Evolutionary conservation across 1,284 basidiomycete species (phyloP).

Genomic region (Ganoderma resinaceum): DNA sequence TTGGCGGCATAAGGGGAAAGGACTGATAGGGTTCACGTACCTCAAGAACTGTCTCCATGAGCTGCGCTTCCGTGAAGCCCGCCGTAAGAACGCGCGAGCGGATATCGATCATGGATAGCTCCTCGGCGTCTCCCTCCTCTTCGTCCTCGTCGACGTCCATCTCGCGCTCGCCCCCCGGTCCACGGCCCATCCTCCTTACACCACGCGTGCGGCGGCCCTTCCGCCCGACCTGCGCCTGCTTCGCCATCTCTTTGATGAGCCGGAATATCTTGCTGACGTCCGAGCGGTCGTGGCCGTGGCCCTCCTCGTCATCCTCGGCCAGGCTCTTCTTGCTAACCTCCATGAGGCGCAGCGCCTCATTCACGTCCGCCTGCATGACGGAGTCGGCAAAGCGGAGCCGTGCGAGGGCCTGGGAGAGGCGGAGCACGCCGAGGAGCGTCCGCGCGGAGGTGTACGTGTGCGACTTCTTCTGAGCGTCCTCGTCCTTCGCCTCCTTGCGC

Average conservation of each 20-base stretch:
- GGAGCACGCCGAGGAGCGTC: slow-evolving; percentile 93
- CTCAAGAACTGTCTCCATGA: slow-evolving; percentile 84
- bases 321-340: slow-evolving; percentile 94
- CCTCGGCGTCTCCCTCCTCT: slow-evolving; percentile 69
- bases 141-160: slow-evolving; percentile 55
- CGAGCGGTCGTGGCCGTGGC: slow-evolving; percentile 75
- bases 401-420: slow-evolving; percentile 94
- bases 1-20: not conserved
- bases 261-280: slow-evolving; percentile 86
- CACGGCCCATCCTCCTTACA: slow-evolving; percentile 61
- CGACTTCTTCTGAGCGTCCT: slow-evolving; percentile 88
- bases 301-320: slow-evolving; percentile 77
- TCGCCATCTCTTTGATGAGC: slow-evolving; percentile 88
- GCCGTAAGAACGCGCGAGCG: slow-evolving; percentile 83
- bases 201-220: slow-evolving; percentile 49
- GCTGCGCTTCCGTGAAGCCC: slow-evolving; percentile 90
- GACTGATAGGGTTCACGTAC: slow-evolving; percentile 52
- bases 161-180: slow-evolving; percentile 71
- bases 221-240: slow-evolving; percentile 45
- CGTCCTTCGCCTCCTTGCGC: slow-evolving; percentile 91
- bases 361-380: slow-evolving; percentile 90
- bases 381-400: slow-evolving; percentile 85
- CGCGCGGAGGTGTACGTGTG: slow-evolving; percentile 97
- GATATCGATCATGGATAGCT: slow-evolving; percentile 84
- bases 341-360: slow-evolving; percentile 97